These are phyloP conservation scores for Phytophthora multivora DNA, from an alignment of 352 stramenopile species.

Conservation along the genomic window DNA sequence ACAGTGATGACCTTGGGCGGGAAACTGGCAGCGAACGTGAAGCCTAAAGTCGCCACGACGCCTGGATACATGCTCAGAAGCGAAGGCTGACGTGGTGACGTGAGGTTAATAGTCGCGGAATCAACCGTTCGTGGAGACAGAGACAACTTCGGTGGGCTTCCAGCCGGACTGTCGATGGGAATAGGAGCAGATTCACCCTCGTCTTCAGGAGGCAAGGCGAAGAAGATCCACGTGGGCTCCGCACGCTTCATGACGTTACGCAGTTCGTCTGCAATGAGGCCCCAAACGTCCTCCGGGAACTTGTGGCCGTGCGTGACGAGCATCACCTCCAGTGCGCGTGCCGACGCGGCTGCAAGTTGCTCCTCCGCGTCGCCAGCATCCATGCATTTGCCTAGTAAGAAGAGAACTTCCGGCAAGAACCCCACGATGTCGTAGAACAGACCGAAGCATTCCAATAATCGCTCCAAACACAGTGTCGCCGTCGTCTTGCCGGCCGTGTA, in stretches of 20 bases:
- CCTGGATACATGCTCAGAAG: conserved; percentile 76
- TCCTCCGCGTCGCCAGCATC: conserved; percentile 72
- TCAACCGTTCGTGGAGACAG: background rate
- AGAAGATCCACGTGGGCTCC: conserved; percentile 81
- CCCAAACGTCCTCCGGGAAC: conserved; percentile 82
- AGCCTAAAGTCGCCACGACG: conserved; percentile 53
- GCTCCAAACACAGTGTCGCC: conserved; percentile 69
- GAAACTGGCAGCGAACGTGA: conserved; percentile 59
- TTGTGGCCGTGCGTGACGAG: conserved; percentile 79
- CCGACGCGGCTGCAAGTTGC: conserved; percentile 66
- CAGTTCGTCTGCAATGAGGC: conserved; percentile 81
- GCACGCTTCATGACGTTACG: conserved; percentile 73
- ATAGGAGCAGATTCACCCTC: background rate
- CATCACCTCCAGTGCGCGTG: conserved; percentile 64
- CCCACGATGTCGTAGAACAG: conserved; percentile 83
- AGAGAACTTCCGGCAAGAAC: conserved; percentile 79
- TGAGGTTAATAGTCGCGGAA: conserved; percentile 5
- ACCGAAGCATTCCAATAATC: conserved; percentile 72
- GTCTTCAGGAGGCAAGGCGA: conserved; percentile 29
- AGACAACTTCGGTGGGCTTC: conserved; percentile 1
- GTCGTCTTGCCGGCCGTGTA: conserved; percentile 56
- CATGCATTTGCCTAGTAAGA: conserved; percentile 80
- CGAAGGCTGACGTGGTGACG: conserved; percentile 56
- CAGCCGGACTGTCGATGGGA: background rate
- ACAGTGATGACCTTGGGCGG: conserved; percentile 62